phyloP scores from a whole-genome alignment of 805 yeast genomes.

The Komagataella kurtzmanii region DNA sequence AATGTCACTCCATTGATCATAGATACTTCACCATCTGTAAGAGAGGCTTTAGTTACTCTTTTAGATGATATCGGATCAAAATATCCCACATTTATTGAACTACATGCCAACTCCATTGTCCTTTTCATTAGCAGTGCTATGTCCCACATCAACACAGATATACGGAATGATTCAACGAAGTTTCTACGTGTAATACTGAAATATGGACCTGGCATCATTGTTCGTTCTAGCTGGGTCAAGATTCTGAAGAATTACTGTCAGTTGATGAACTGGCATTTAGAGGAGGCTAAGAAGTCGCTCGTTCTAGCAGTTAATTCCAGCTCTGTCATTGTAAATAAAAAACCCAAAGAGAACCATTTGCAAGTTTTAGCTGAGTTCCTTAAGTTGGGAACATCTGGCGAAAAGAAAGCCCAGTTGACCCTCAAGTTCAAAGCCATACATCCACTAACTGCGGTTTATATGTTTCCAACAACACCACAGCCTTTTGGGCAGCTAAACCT shows the following conservation, averaged over 20 bases:
- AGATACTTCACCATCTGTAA: conserved; percentile 55
- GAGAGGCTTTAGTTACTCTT: conserved; percentile 38
- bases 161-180: conserved; percentile 63
- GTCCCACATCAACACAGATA: conserved; percentile 76
- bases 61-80: conserved; percentile 31
- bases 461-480: conserved; percentile 41
- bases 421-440: conserved; percentile 19
- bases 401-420: conserved; percentile 2
- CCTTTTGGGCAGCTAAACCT: conserved; percentile 55
- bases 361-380: conserved; percentile 19
- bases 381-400: conserved; percentile 10
- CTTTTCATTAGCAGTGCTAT: conserved; percentile 79
- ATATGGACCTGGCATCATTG: conserved; percentile 35
- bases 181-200: conserved; percentile 49
- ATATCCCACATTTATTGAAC: conserved; percentile 41
- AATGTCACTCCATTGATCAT: conserved; percentile 48
- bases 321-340: conserved; percentile 14
- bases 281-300: conserved; percentile 12
- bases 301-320: conserved; percentile 13
- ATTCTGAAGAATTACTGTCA: conserved; percentile 55
- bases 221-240: conserved; percentile 55
- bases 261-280: conserved; percentile 58
- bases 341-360: conserved; percentile 27
- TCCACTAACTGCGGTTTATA: conserved; percentile 34
- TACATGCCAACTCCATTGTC: conserved; percentile 49